phyloP scores from a whole-genome alignment of 371 early-diverging fungal genomes.

The Lichtheimia hyalospora region DNA sequence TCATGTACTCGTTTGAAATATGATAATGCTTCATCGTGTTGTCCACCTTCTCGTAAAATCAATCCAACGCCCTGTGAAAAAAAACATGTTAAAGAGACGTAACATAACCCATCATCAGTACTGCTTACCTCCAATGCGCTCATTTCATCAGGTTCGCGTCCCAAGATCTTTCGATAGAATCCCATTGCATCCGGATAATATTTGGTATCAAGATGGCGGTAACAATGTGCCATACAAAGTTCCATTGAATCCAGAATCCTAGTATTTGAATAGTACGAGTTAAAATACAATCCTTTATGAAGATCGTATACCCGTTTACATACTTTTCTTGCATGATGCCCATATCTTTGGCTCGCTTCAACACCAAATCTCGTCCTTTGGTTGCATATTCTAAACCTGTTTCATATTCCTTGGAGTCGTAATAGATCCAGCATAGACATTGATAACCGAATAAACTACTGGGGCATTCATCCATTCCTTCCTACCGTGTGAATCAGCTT shows the following conservation, averaged over 20 bases:
- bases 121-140: conserved; percentile 50
- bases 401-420: conserved; percentile 56
- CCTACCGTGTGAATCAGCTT: conserved; percentile 18
- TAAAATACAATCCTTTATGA: background rate
- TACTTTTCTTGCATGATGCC: conserved; percentile 45
- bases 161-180: conserved; percentile 56
- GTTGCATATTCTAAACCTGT: conserved; percentile 63
- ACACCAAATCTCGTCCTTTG: conserved; percentile 45
- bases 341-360: conserved; percentile 27
- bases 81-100: background rate
- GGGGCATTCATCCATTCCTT: conserved; percentile 49
- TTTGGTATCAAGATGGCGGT: conserved; percentile 54
- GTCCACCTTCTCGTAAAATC: conserved; percentile 34
- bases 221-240: conserved; percentile 65
- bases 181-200: conserved; percentile 51
- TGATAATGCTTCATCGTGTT: conserved; percentile 54
- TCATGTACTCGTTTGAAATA: conserved; percentile 53
- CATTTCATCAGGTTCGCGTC: conserved; percentile 41
- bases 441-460: conserved; percentile 52
- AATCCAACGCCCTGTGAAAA: conserved; percentile 33
- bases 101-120: background rate
- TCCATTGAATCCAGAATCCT: conserved; percentile 61
- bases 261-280: background rate
- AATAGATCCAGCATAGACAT: conserved; percentile 55
- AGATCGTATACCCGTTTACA: background rate